Evolutionary conservation across 163 green algal genomes (phyloP).

Genomic region (Prototheca wickerhamii): DNA sequence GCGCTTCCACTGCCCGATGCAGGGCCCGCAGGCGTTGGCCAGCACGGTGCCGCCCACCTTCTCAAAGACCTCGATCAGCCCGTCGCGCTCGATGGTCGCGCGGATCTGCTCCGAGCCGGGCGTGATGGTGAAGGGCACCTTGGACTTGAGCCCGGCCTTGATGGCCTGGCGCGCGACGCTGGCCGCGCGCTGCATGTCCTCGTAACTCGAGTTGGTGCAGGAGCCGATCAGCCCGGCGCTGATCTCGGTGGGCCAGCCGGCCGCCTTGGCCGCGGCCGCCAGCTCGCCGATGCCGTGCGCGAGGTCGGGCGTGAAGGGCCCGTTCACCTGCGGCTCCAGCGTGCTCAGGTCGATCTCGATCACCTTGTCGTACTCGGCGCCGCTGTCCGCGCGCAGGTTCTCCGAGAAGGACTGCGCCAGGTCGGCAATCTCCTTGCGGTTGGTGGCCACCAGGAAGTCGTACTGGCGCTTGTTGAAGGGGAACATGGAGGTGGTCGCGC

Average conservation of each 20-base stretch:
- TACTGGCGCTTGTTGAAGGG: slow-evolving; percentile 76
- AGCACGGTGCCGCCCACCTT: slow-evolving; percentile 88
- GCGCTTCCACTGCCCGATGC: slow-evolving; percentile 94
- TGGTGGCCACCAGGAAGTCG: slow-evolving; percentile 88
- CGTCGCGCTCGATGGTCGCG: slow-evolving; percentile 84
- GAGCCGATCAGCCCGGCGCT: slow-evolving; percentile 83
- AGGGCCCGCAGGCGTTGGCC: slow-evolving; percentile 88
- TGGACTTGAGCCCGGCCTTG: slow-evolving; percentile 74
- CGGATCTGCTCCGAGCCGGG: slow-evolving; percentile 90
- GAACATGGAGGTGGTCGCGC: slow-evolving; percentile 92
- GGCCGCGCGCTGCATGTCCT: slow-evolving; percentile 86
- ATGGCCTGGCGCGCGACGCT: slow-evolving; percentile 73
- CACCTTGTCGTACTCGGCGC: slow-evolving; percentile 79
- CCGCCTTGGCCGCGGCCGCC: slow-evolving; percentile 48
- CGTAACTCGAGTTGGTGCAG: slow-evolving; percentile 91
- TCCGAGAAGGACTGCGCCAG: slow-evolving; percentile 57
- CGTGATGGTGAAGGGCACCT: slow-evolving; percentile 89
- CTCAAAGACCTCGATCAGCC: slow-evolving; percentile 82
- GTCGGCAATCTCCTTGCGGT: slow-evolving; percentile 49
- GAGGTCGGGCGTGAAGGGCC: slow-evolving; percentile 90
- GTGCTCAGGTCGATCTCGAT: slow-evolving; percentile 88
- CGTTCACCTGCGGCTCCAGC: slow-evolving; percentile 93
- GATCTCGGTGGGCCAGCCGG: slow-evolving; percentile 67
- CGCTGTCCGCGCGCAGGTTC: slow-evolving; percentile 67
- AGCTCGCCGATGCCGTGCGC: slow-evolving; percentile 74